These are phyloP conservation scores for Cornus florida DNA, from an alignment of 148 eudicot genomes.

Conservation along the genomic window DNA sequence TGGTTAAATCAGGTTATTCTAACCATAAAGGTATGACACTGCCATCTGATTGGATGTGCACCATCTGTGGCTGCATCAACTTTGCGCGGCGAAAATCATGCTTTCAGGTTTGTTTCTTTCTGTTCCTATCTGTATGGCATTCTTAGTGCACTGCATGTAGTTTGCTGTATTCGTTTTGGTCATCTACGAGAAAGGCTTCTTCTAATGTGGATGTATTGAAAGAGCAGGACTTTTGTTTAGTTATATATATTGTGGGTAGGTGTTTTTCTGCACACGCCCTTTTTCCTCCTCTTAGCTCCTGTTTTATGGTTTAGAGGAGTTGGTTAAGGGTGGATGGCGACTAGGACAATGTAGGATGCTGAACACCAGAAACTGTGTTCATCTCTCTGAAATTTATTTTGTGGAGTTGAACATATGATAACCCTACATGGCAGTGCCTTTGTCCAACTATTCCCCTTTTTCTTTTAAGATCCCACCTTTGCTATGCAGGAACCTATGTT, in stretches of 20 bases:
- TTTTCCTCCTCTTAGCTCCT: background rate
- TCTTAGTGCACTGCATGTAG: background rate
- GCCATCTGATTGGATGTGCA: conserved; percentile 96
- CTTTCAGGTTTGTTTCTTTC: conserved; percentile 66
- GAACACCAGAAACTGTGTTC: background rate
- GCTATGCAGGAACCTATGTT: background rate
- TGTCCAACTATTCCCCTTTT: background rate
- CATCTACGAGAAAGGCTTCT: background rate
- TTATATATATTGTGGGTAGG: background rate
- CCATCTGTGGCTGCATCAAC: conserved; percentile 90
- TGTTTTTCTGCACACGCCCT: background rate
- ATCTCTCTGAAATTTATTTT: too few species aligned
- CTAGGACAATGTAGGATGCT: background rate
- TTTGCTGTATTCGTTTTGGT: background rate
- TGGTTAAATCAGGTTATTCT: conserved; percentile 59
- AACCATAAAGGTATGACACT: conserved; percentile 53
- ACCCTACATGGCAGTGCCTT: background rate
- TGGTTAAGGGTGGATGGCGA: too few species aligned
- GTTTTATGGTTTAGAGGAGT: too few species aligned
- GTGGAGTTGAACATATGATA: background rate
- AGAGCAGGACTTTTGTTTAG: background rate
- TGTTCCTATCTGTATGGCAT: background rate
- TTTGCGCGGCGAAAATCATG: conserved; percentile 93
- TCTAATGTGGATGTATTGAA: background rate
- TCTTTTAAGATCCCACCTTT: too few species aligned